These are phyloP conservation scores for Dendrothele bispora DNA, from an alignment of 768 basidiomycete species.

Conservation along the genomic window DNA sequence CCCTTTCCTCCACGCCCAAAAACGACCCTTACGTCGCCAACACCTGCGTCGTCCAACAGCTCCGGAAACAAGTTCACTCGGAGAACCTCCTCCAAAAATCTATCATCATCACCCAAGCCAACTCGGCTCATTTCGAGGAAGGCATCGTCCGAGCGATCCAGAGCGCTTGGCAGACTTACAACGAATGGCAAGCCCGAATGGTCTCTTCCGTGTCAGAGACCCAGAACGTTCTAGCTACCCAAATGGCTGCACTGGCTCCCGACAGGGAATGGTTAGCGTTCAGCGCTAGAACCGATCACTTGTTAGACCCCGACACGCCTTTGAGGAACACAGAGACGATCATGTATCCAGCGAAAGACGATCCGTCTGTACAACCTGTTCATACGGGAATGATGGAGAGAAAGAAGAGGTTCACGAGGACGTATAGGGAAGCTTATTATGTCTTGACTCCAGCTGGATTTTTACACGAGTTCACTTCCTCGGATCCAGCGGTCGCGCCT, in stretches of 20 bases:
- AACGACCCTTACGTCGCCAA: constrained; percentile 57
- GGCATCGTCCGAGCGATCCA: constrained; percentile 94
- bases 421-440: constrained; percentile 85
- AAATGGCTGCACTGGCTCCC: constrained; percentile 79
- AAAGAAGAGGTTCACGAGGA: constrained; percentile 91
- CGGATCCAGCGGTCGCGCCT: constrained; percentile 45
- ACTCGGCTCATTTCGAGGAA: constrained; percentile 94
- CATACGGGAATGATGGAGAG: constrained; percentile 91
- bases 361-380: constrained; percentile 80
- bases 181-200: constrained; percentile 91
- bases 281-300: constrained; percentile 88
- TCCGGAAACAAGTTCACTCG: constrained; percentile 91
- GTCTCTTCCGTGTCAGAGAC: constrained; percentile 70
- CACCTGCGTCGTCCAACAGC: constrained; percentile 70
- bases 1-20: constrained; percentile 53
- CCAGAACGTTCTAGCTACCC: constrained; percentile 65
- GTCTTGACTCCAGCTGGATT: constrained; percentile 96
- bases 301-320: constrained; percentile 96
- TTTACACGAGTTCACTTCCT: constrained; percentile 85
- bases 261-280: constrained; percentile 97
- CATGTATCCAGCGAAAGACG: constrained; percentile 87
- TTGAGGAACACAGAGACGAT: constrained; percentile 77
- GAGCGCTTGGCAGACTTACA: constrained; percentile 96
- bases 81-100: constrained; percentile 98
- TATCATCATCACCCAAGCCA: constrained; percentile 97